Evolutionary conservation across 148 eudicot species (phyloP), one percentile per base, ranked within the genome.

Genomic region (Agrostemma githago): DNA sequence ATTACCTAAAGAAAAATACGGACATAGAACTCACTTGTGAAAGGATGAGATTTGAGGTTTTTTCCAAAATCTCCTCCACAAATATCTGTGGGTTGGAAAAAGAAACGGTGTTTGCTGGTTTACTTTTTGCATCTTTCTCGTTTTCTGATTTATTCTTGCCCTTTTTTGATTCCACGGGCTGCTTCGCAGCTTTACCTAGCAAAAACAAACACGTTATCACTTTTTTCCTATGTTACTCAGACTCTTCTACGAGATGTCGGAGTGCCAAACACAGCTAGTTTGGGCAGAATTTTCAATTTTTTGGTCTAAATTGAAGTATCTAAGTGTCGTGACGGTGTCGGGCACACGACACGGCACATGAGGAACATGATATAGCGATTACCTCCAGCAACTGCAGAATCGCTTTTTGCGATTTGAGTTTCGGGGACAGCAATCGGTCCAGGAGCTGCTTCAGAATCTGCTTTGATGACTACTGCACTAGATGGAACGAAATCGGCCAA

Each of bases 401-500:
- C 79, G 53, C 69, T 81, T 62, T 78, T 77, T 48, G 58, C 78
- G 40, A 41, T 12, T 21, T 71, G 76, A 15, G 62, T 76, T 70
- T 78, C 85, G 44, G 74, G 85, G 51, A 41, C 77, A 78, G 85
- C 62, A 40, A 26, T 77, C 71, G 73, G 84, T 6, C 74, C 71
- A 40, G 90, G 72, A 77, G 82, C 87, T 54, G 81, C 86, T 70
- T 81, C 80, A 79, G 78, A 48, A 62, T 88, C 87, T 57, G 83
- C 77, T 56, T 81, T 73, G 64, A n/a, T n/a, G n/a, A 76, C 76
- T 41, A 72, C 58, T 38, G 87, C 85, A 81, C 84, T 89, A 62
- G 95, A 88, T 56, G 98, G 98, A 76, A 90, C 93, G 78, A 91
- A 82, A 62, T 79, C 42, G 58, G 97, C 98, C 82, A 94, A 81